phyloP scores from a whole-genome alignment of 108 stramenopile genomes.

The Cyclotella cryptica region DNA sequence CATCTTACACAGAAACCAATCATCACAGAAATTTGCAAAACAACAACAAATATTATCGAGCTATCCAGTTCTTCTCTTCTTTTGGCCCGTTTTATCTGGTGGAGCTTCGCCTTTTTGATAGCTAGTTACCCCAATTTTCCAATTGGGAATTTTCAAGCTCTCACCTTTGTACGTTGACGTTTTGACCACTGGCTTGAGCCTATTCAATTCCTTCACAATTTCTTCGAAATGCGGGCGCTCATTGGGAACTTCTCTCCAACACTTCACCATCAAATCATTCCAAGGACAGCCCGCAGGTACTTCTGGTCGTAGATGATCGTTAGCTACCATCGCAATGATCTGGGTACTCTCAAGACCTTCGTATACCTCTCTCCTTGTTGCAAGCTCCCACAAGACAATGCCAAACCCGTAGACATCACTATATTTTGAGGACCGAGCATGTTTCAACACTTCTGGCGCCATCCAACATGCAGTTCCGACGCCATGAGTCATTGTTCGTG shows the following conservation, averaged over 20 bases:
- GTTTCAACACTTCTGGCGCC: constrained; percentile 96
- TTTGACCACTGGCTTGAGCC: constrained; percentile 43
- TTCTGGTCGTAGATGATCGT: constrained; percentile 93
- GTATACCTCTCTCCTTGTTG: constrained; percentile 95
- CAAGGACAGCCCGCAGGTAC: constrained; percentile 90
- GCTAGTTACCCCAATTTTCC: constrained; percentile 31
- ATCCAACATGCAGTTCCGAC: constrained; percentile 98
- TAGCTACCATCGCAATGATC: constrained; percentile 95
- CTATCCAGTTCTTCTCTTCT: constrained; percentile 18
- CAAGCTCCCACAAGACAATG: constrained; percentile 96
- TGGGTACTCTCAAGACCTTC: constrained; percentile 91
- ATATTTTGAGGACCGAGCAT: constrained; percentile 80
- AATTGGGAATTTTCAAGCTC: constrained; percentile 25
- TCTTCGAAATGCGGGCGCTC: constrained; percentile 87
- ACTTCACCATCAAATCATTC: constrained; percentile 93
- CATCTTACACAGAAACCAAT: not conserved
- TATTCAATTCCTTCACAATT: constrained; percentile 83
- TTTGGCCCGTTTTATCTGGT: not conserved
- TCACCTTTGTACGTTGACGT: constrained; percentile 49
- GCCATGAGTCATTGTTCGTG: constrained; percentile 96
- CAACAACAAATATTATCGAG: not conserved
- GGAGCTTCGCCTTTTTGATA: constrained; percentile 43
- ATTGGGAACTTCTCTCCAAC: constrained; percentile 91
- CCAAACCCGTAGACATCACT: constrained; percentile 98
- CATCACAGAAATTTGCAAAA: not conserved